Base-by-base conservation (phyloP, 176 grass and related monocot species). In the Avena insularis region DNA sequence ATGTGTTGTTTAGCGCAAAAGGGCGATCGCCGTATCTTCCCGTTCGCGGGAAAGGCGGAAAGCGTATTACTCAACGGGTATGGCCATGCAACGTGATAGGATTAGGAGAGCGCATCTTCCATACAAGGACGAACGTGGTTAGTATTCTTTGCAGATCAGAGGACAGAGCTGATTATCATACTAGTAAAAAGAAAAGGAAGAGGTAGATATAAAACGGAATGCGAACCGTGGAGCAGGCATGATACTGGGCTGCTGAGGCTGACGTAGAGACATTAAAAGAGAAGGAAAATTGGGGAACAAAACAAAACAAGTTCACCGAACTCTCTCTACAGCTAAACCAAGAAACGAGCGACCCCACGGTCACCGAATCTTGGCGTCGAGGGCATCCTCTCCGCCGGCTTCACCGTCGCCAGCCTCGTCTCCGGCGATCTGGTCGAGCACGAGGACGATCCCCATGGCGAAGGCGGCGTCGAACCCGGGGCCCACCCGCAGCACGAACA, bases 381-480 rank as follows among this genome's bases (percentile, higher is more conserved):
- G 25, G 79, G 12, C 17, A 17, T 72, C 73, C 2, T 36, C 23
- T 40, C 5, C 71, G 69, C 9, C 67, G 11, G 8, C 67, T 8
- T 23, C 77, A 1, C 87, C 84, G 14, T 54, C 81, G 11, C 81
- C 79, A 11, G 76, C 17, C 12, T 90, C 90, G 56, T 94, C 85
- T 20, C 86, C 86, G 17, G 67, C 68, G 84, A 98, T 83, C 85
- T 85, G 90, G 51, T 98, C 96, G 20, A 98, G 93, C 45, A 95
- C 93, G 25, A 98, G 88, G 35, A 95, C 88, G 79, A 98, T 86
- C 19, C 90, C 93, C 90, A 98, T 95, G 67, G 88, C 86, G 62
- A 98, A 94, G 36, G 96, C 96, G 0, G 93, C 86, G 36, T 98
- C 96, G 61, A 92, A 93, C 47, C 87, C 86, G 5, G 92, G 81